phyloP scores from a whole-genome alignment of 2,329 filamentous ascomycete genomes.

The Lecanosticta acicola region DNA sequence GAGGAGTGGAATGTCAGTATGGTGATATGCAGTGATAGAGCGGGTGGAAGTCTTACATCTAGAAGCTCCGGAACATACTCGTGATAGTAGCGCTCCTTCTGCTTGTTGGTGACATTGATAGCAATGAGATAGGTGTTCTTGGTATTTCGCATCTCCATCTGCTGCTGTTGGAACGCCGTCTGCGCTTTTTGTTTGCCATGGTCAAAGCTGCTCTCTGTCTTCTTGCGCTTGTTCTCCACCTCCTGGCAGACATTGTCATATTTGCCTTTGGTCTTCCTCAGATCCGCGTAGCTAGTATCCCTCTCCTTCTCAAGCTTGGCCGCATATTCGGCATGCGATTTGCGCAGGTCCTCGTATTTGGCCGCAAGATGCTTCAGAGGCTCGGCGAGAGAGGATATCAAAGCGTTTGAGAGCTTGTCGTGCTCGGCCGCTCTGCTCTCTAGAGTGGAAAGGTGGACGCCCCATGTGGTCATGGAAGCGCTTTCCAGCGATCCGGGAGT shows the following conservation, averaged over 20 bases:
- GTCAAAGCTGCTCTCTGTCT: constrained; percentile 88
- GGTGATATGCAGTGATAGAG: background rate
- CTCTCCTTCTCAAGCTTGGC: constrained; percentile 84
- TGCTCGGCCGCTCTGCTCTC: constrained; percentile 85
- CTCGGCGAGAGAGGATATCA: constrained; percentile 76
- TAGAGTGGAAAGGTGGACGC: constrained; percentile 83
- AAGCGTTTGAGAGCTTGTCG: constrained; percentile 72
- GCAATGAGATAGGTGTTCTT: constrained; percentile 98
- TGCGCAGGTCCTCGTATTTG: constrained; percentile 86
- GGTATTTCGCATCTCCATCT: constrained; percentile 91
- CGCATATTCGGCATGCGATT: constrained; percentile 83
- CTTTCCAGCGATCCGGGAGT: constrained; percentile 95
- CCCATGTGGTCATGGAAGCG: constrained; percentile 95
- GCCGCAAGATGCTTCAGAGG: constrained; percentile 69
- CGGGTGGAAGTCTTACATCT: constrained; percentile 58
- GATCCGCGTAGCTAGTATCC: constrained; percentile 73
- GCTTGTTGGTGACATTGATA: constrained; percentile 95
- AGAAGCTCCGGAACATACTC: constrained; percentile 92
- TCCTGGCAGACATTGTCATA: constrained; percentile 93
- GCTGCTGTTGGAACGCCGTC: constrained; percentile 83
- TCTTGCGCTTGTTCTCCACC: constrained; percentile 89
- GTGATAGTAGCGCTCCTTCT: constrained; percentile 96
- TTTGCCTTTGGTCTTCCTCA: constrained; percentile 86
- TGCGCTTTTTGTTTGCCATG: constrained; percentile 81
- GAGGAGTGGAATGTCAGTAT: constrained; percentile 2